A percentile compares a stretch with the other conserved stretches of the same genome.
phyloP scores from a whole-genome alignment of 1,284 basidiomycete genomes.

The Abortiporus biennis region DNA sequence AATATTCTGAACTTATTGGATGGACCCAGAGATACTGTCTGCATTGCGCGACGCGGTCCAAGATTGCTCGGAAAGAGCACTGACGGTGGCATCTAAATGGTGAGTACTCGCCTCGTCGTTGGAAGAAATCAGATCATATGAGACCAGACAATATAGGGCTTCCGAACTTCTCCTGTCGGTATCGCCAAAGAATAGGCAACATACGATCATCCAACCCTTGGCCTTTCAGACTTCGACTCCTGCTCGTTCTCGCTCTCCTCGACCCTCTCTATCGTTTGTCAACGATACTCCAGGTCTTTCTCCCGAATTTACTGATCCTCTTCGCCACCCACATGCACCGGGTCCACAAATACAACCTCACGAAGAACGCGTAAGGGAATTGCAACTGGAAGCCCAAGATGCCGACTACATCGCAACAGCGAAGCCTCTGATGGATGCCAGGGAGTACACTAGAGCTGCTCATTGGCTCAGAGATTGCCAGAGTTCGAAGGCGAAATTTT shows the following conservation, averaged over 20 bases:
- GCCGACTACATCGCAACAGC: conserved; percentile 68
- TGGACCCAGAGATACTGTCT: conserved; percentile 29
- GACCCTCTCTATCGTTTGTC: conserved; percentile 28
- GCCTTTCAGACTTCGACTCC: conserved; percentile 41
- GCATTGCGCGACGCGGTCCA: conserved; percentile 48
- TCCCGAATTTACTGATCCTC: conserved; percentile 9
- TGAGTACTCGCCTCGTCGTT: conserved; percentile 30
- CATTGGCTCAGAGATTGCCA: conserved; percentile 57
- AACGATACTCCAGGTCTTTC: conserved; percentile 7
- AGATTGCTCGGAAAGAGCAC: conserved; percentile 33
- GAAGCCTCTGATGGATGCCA: conserved; percentile 70
- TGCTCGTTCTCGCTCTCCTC: conserved; percentile 37
- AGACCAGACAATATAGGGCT: conserved; percentile 39
- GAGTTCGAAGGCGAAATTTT: conserved; percentile 71
- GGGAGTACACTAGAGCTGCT: conserved; percentile 76
- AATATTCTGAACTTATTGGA: too few species aligned
- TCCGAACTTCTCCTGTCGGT: conserved; percentile 67
- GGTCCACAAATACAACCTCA: conserved; percentile 14
- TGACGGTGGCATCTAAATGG: conserved; percentile 64
- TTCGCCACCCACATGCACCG: conserved; percentile 21
- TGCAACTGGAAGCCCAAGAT: conserved; percentile 53
- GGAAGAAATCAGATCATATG: conserved; percentile 5
- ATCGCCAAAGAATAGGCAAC: conserved; percentile 30
- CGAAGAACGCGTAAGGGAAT: conserved; percentile 28
- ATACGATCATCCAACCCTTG: conserved; percentile 17